Percentiles rank a stretch among this genome's conserved stretches.
Conservation (phyloP, 2,329 filamentous ascomycete genomes). For the Penicillium vulpinum region DNA sequence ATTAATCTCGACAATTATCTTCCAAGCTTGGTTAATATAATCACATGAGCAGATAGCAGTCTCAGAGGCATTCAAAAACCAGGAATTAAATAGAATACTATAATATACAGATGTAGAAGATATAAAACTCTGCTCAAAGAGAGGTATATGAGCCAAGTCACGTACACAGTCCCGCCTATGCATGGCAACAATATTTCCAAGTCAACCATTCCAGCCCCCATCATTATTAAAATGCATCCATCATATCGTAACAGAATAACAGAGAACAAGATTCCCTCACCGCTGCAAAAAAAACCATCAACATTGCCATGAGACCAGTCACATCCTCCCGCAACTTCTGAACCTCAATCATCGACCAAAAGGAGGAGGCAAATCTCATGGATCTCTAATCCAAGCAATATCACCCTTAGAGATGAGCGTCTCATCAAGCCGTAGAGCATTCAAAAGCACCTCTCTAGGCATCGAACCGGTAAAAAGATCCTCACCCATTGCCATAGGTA, state of each 20-base stretch:
- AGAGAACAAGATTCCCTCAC: background rate
- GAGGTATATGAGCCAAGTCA: background rate
- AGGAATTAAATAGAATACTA: background rate
- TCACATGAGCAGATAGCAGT: conserved; percentile 9
- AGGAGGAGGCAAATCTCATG: conserved; percentile 6
- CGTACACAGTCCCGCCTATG: background rate
- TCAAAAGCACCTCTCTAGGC: conserved; percentile 30
- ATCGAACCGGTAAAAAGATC: conserved; percentile 47
- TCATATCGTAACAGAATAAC: background rate
- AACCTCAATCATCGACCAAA: background rate
- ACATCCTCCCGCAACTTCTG: background rate
- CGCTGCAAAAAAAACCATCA: background rate
- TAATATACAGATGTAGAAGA: conserved; percentile 3
- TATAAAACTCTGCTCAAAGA: background rate
- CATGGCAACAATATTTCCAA: background rate
- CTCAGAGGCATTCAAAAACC: background rate
- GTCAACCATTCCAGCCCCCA: background rate
- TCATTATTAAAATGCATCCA: background rate
- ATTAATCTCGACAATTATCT: background rate
- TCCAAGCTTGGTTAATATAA: background rate
- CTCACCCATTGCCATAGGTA: conserved; percentile 29
- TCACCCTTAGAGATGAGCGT: conserved; percentile 23
- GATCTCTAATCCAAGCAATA: conserved; percentile 32
- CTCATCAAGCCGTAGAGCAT: conserved; percentile 34
- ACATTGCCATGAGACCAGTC: background rate